phyloP scores from a whole-genome alignment of 495 filamentous ascomycete genomes.

The Podospora pseudopauciseta region DNA sequence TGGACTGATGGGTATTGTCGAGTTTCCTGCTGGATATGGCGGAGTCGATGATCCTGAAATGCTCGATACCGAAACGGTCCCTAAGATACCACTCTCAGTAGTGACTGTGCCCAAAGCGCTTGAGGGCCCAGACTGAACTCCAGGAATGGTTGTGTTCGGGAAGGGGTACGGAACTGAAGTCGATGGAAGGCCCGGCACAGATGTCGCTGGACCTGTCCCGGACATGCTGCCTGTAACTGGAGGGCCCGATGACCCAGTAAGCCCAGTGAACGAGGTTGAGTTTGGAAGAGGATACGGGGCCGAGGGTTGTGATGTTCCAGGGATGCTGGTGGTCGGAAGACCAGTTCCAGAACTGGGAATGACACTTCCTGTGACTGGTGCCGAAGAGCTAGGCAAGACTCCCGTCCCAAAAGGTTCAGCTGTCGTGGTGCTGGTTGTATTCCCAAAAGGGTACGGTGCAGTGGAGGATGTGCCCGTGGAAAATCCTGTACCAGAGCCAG shows the following conservation, averaged over 20 bases:
- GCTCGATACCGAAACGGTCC: not conserved
- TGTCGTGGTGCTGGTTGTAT: constrained; percentile 12
- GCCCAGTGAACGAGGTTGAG: not conserved
- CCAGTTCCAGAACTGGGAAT: not conserved
- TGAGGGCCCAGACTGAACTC: constrained; percentile 11
- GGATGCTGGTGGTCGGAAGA: not conserved
- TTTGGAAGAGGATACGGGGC: not conserved
- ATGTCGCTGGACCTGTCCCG: constrained; percentile 5
- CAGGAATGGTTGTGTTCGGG: constrained; percentile 16
- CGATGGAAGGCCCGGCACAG: constrained; percentile 8
- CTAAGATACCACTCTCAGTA: not conserved
- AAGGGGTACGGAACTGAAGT: constrained; percentile 16
- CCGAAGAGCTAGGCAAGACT: not conserved
- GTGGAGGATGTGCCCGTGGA: constrained; percentile 1
- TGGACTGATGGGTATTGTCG: not conserved
- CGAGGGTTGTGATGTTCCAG: not conserved
- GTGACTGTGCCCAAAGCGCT: not conserved
- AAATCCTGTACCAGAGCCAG: constrained; percentile 9
- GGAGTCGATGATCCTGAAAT: constrained; percentile 1
- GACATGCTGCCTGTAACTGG: constrained; percentile 11
- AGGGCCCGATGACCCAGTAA: not conserved
- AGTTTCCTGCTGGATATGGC: constrained; percentile 2
- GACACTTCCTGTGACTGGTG: not conserved
- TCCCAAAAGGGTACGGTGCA: constrained; percentile 24
- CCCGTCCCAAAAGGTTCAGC: not conserved